Evolutionary conservation across 2,329 filamentous ascomycete genomes (phyloP), one percentile per base, ranked within the genome.

Genomic region (Fusarium hainanense): DNA sequence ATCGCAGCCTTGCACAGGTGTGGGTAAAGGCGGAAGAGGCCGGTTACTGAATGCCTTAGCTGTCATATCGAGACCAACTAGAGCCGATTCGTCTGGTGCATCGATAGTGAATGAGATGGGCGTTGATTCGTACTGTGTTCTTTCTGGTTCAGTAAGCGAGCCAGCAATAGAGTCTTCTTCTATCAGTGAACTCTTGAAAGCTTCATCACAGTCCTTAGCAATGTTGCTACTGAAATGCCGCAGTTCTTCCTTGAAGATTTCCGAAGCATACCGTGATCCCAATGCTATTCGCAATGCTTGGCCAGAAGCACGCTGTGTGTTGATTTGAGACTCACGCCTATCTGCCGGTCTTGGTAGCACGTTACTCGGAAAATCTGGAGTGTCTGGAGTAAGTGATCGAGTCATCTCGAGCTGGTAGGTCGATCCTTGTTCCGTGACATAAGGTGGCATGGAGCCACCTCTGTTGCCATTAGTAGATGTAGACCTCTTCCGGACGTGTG

Each of bases 151-250:
- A 5, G 77, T 76, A 42, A 79, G 69, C 7, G 78, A 79, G 32
- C 76, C 77, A 18, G 75, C 78, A 28, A 77, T 75, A 1, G 80
- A 81, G 14, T 80, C 78, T 18, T 81, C 79, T 20, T 79, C 76
- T 16, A 86, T 79, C 13, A 88, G 71, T 12, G 84, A 85, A 72
- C 91, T 89, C 76, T 93, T 94, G 82, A 98, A 98, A 2, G 94
- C 94, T 75, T 96, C 93, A 75, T 98, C 94, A 75, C 94, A 97
- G 62, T 96, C 93, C 79, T 93, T 93, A 51, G 93, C 93, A 66
- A 98, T 90, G 74, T 93, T 93, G 73, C 88, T 89, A 72, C 93
- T 97, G 60, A 97, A 91, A 73, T 95, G 91, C 9, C 93, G 87
- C 56, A 96, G 87, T 77, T 97, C 94, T 62, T 94, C 93, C 72